phyloP scores from a whole-genome alignment of 1,139 yeast genomes.

The Candida sanyaensis region DNA sequence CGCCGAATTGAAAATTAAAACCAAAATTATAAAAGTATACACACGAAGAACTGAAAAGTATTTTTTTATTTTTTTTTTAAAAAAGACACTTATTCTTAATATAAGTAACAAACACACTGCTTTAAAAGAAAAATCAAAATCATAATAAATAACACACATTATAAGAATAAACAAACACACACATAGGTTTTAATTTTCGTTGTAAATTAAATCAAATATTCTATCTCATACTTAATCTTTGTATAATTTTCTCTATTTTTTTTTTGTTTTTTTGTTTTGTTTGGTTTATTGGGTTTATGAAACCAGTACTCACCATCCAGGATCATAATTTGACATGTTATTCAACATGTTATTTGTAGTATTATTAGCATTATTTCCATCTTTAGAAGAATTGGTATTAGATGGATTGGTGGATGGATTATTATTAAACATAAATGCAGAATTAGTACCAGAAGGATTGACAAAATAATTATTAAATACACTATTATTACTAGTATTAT shows the following conservation, averaged over 20 bases:
- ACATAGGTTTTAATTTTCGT: too few relatives aligned
- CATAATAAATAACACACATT: too few relatives aligned
- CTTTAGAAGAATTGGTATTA: conserved; percentile 3
- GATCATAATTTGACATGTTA: conserved; percentile 11
- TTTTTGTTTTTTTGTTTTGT: too few relatives aligned
- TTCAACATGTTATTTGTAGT: conserved; percentile 7
- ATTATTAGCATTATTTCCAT: background rate
- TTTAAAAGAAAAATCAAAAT: too few relatives aligned
- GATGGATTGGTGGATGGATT: background rate
- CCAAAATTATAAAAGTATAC: background rate
- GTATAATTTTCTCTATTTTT: too few relatives aligned
- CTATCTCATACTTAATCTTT: too few relatives aligned
- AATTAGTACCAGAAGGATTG: conserved; percentile 4
- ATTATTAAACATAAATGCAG: conserved; percentile 8
- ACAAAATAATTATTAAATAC: conserved; percentile 3
- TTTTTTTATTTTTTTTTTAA: background rate
- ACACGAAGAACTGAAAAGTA: conserved; percentile 5
- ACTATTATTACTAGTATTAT: background rate
- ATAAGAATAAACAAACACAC: too few relatives aligned
- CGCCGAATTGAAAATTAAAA: background rate
- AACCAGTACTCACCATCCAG: conserved; percentile 9
- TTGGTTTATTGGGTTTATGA: too few relatives aligned
- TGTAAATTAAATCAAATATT: too few relatives aligned
- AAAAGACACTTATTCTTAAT: background rate
- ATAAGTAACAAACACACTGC: too few relatives aligned